Base-by-base conservation (phyloP, 176 grass and related monocot species). In the Stipa capillata region DNA sequence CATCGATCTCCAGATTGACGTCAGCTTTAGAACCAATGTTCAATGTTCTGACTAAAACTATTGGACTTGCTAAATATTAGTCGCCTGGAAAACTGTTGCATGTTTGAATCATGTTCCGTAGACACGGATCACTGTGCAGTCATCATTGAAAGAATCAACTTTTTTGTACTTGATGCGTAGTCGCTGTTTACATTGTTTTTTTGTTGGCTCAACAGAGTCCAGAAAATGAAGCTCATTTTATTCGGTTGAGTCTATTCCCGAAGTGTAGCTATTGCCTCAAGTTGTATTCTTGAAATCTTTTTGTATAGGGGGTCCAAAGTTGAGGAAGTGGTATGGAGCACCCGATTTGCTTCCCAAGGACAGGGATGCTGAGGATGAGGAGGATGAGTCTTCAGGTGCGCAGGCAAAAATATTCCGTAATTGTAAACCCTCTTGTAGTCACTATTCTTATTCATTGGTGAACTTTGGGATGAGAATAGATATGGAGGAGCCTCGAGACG, bases 301-400 rank as follows among this genome's bases (percentile, higher is more conserved):
- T 45, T 85, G 18, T 69, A 23, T 79, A 97, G 95, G 89, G 5
- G 95, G 95, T 4, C 95, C 95, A 75, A 97, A 97, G 84, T 83
- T 97, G 75, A 97, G 95, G 77, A 92, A 84, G 82, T 97, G 95
- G 92, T 94, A 94, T 36, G 95, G 95, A 34, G 95, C 91, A 36
- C 91, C 91, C 1, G 91, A 94, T 82, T 63, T 90, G 66, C 87
- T 92, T 57, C 87, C 91, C 48, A 92, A 94, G 79, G 94, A 97
- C 80, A 87, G 89, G 65, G 56, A 31, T 29, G 78, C 59, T 0
- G 79, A 91, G 84, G 73, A 66, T 72, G 67, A 89, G 48, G 84
- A 92, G 50, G 85, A 83, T 72, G 91, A 90, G n/a, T 78, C 80
- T 85, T 82, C 80, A 94, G 95, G 92, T 97, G 74, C 49, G 82